Conservation (phyloP, 257 asterid species). For the Solanum ossicruentum region DNA sequence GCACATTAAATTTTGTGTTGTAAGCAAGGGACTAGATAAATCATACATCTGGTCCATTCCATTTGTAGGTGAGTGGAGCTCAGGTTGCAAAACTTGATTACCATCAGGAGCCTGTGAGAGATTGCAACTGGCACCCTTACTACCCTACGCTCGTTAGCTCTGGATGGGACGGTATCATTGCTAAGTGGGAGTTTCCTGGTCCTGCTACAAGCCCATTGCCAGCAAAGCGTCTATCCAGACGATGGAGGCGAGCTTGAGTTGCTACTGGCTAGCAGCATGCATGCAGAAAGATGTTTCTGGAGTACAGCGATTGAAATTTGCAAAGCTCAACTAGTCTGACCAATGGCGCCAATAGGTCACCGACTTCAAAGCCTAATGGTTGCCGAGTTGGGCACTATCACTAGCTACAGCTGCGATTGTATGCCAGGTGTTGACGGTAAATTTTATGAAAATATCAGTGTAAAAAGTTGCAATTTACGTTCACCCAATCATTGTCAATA, state of each 20-base stretch:
- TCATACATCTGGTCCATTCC: background rate
- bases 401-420: no score
- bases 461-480: no score
- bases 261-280: slow-evolving; percentile 13
- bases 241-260: slow-evolving; percentile 15
- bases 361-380: no score
- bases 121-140: slow-evolving; percentile 93
- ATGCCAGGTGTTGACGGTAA: no score
- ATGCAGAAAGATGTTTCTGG: no score
- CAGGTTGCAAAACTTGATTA: slow-evolving; percentile 58
- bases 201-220: slow-evolving; percentile 13
- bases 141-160: slow-evolving; percentile 75
- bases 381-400: no score
- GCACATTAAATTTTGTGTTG: background rate
- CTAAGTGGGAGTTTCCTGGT: slow-evolving; percentile 80
- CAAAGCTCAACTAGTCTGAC: no score
- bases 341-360: background rate
- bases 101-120: slow-evolving; percentile 71
- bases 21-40: background rate
- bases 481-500: no score
- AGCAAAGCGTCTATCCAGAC: slow-evolving; percentile 13
- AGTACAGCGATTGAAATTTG: no score
- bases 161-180: slow-evolving; percentile 75
- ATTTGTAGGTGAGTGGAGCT: slow-evolving; percentile 46
- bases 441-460: no score